phyloP scores from a whole-genome alignment of 2,329 filamentous ascomycete species.

The Karstenula rhodostoma region DNA sequence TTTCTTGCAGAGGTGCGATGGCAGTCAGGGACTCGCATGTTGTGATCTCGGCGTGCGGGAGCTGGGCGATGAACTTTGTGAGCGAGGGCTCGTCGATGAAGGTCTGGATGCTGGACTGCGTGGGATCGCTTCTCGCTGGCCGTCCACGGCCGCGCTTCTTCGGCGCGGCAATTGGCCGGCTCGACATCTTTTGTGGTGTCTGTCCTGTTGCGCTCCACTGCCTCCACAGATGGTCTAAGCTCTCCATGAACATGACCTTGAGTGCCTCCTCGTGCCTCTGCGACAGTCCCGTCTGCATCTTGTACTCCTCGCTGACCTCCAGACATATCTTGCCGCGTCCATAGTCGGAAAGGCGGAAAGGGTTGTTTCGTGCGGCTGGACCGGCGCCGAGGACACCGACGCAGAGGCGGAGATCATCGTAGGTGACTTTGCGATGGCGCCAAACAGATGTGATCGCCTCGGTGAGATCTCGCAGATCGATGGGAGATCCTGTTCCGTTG shows the following conservation, averaged over 20 bases:
- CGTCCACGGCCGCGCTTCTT: slow-evolving; percentile 45
- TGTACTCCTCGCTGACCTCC: slow-evolving; percentile 46
- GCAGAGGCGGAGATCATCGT: slow-evolving; percentile 56
- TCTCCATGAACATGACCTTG: slow-evolving; percentile 60
- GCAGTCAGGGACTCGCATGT: slow-evolving; percentile 62
- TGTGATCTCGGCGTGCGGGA: slow-evolving; percentile 65
- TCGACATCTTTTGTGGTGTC: slow-evolving; percentile 26
- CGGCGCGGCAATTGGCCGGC: slow-evolving; percentile 40
- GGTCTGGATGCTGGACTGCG: slow-evolving; percentile 60
- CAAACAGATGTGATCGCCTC: slow-evolving; percentile 54
- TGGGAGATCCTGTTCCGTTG: slow-evolving; percentile 56
- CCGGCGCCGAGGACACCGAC: slow-evolving; percentile 51
- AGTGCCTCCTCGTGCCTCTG: slow-evolving; percentile 57
- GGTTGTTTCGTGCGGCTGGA: slow-evolving; percentile 38
- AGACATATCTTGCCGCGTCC: slow-evolving; percentile 54
- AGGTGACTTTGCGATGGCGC: slow-evolving; percentile 55
- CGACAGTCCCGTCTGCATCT: slow-evolving; percentile 35
- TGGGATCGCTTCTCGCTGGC: slow-evolving; percentile 36
- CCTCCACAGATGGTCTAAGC: slow-evolving; percentile 56
- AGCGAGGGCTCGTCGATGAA: slow-evolving; percentile 45
- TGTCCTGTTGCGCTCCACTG: slow-evolving; percentile 43
- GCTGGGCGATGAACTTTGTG: slow-evolving; percentile 61
- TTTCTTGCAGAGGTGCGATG: slow-evolving; percentile 66
- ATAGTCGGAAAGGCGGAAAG: slow-evolving; percentile 54
- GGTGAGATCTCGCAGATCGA: slow-evolving; percentile 52